Evolutionary conservation across 2,329 filamentous ascomycete species (phyloP), one percentile per base, ranked within the genome.

Genomic region (Diplodia seriata): DNA sequence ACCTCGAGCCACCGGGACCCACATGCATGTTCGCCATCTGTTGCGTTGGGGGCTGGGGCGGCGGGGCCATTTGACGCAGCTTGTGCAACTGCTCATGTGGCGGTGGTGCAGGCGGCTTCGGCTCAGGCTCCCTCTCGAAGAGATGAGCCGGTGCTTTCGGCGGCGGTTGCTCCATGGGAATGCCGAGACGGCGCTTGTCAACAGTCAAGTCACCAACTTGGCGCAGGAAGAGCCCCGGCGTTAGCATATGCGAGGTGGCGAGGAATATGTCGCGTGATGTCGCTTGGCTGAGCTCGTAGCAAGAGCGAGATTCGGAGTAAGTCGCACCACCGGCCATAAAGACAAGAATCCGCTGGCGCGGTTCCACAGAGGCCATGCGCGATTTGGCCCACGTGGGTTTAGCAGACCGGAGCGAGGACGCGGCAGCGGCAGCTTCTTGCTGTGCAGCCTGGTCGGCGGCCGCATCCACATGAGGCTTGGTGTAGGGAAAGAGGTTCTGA

Each of bases 271-370:
- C 95, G 71, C 91, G 88, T 64, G 87, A 88, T 56, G 88, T 88
- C 61, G 88, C 83, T 64, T 89, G 86, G 2, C 92, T 90, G 31
- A 94, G 83, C 74, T 97, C 93, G 77, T 98, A 98, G 81, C 95
- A 99, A 14, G 89, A 86, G 33, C 95, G 89, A 38, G 92, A 87
- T 80, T 99, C 95, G 5, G 92, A 93, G 77, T 94, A 97, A 0
- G 95, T 98, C 23, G 95, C 95, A 54, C 95, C 95, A 57, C 95
- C 95, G 1, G 94, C 95, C 86, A 98, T 90, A 77, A 97, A 98
- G 18, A 98, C 90, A 69, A 99, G 91, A 66, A 98, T 86, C 64
- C 95, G 89, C 77, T 99, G 95, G 65, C 91, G 88, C 71, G 94
- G 96, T 76, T 98, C 94, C 69, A 85, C 87, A 69, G 83, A 89